Evolutionary conservation across 1,139 yeast species (phyloP), one percentile per base, ranked within the genome.

Genomic region (Protomyces pachydermus): DNA sequence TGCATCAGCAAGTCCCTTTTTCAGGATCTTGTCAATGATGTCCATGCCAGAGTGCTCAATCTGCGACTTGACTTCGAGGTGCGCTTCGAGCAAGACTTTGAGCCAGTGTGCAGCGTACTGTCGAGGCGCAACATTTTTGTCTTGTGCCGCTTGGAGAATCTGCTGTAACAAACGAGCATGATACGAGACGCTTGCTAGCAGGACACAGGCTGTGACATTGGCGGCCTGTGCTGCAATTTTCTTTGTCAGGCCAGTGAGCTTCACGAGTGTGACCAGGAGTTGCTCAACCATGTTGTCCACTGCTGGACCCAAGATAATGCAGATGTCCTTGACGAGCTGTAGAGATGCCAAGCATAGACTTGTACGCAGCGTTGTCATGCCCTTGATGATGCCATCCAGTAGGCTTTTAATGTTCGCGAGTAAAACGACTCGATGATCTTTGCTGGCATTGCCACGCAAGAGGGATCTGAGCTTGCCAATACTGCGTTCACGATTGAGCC

Each of bases 201-300:
- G 77, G 0, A 87, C 81, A 64, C 83, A 81, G n/a, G 86, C 76
- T 0, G 87, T 83, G 70, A 84, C 81, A 71, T 86, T 82, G 0
- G 97, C 95, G 69, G 86, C 84, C 52, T 83, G 82, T 14, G 91
- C 88, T 0, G 96, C 82, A 37, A 93, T 86, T 68, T 84, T 84
- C 72, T 93, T 93, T 1, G 96, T 85, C 0, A 91, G 84, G 3
- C 90, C 80, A 20, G 95, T 80, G 38, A 89, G 75, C 65, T 84
- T 84, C 37, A 86, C 79, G 57, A 91, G 76, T 0, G 85, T 77
- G 1, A 81, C 81, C 32, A 87, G 76, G 46, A 87, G 78, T 1
- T 78, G 75, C 61, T 91, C 97, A 14, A 84, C 77, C n/a, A 87
- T 74, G 3, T 79, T 71, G 51, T 91, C 97, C 65, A 88, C 75